These are phyloP conservation scores for Chlorella sorokiniana DNA, from an alignment of 139 green algal genomes.

Conservation along the genomic window DNA sequence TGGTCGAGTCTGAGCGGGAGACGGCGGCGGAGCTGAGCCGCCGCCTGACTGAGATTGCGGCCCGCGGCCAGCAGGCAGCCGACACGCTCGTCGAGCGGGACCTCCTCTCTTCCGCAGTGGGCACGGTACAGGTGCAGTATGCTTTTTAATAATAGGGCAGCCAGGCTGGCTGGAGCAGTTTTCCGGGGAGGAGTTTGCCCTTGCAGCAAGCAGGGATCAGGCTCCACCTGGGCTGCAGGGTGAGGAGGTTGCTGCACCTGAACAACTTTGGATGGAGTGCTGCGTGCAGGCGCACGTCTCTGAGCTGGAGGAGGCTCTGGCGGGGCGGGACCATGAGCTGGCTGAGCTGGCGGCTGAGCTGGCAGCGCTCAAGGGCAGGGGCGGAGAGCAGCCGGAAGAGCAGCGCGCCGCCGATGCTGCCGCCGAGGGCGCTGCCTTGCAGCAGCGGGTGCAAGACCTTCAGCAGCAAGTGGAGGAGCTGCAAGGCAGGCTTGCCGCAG, in stretches of 20 bases:
- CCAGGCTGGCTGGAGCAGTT: too few relatives aligned
- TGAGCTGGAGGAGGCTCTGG: constrained; percentile 30
- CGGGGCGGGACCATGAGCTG: constrained; percentile 24
- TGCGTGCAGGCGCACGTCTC: constrained; percentile 32
- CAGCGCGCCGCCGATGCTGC: neutral
- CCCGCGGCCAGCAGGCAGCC: neutral
- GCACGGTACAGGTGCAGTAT: constrained; percentile 6
- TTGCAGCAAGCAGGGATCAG: too few relatives aligned
- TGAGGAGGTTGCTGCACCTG: neutral
- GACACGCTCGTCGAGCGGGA: constrained; percentile 16
- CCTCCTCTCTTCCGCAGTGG: constrained; percentile 6
- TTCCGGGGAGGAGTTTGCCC: too few relatives aligned
- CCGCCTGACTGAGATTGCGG: constrained; percentile 22
- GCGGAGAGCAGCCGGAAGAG: neutral
- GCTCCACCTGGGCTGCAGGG: too few relatives aligned
- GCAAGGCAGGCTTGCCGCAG: neutral
- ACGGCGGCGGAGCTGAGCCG: constrained; percentile 19
- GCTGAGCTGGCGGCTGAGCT: constrained; percentile 28
- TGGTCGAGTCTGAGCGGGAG: constrained; percentile 27
- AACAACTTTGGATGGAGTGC: neutral
- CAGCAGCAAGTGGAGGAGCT: constrained; percentile 4
- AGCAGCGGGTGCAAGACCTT: too few relatives aligned
- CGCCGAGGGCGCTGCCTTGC: neutral
- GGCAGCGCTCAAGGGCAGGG: neutral
- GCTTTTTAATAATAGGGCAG: too few relatives aligned